phyloP scores from a whole-genome alignment of 2,329 filamentous ascomycete species.

The Fusarium miscanthi region DNA sequence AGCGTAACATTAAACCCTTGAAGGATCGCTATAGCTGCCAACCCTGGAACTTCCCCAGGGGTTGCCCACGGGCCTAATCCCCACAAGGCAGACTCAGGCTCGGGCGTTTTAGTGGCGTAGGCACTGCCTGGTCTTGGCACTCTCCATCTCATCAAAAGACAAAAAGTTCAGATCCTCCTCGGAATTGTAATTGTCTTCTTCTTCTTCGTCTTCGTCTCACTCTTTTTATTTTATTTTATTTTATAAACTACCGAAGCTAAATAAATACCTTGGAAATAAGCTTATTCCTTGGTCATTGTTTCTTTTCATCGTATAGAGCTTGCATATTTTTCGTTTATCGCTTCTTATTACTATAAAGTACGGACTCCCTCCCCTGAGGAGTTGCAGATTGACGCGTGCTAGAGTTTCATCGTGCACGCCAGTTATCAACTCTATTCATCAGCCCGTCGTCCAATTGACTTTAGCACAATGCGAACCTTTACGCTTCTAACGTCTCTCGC shows the following conservation, averaged over 20 bases:
- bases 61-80: neutral
- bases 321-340: neutral
- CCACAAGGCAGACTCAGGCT: neutral
- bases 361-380: neutral
- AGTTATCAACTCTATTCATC: neutral
- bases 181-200: neutral
- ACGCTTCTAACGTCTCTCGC: conserved; percentile 33
- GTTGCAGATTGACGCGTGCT: neutral
- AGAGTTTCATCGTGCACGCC: neutral
- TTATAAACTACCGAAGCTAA: neutral
- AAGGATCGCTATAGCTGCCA: neutral
- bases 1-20: neutral
- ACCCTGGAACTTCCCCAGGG: neutral
- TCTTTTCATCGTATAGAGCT: neutral
- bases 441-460: neutral
- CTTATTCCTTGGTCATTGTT: neutral
- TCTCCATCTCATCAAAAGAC: neutral
- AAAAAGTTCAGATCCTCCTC: neutral
- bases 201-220: neutral
- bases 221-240: neutral
- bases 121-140: neutral
- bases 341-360: too few species aligned
- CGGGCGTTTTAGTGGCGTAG: neutral
- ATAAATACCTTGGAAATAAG: neutral
- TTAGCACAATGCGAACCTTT: conserved; percentile 31